Percentiles rank a stretch among this genome's conserved stretches.
phyloP scores from a whole-genome alignment of 1,284 basidiomycete genomes.

The Moesziomyces antarcticus region DNA sequence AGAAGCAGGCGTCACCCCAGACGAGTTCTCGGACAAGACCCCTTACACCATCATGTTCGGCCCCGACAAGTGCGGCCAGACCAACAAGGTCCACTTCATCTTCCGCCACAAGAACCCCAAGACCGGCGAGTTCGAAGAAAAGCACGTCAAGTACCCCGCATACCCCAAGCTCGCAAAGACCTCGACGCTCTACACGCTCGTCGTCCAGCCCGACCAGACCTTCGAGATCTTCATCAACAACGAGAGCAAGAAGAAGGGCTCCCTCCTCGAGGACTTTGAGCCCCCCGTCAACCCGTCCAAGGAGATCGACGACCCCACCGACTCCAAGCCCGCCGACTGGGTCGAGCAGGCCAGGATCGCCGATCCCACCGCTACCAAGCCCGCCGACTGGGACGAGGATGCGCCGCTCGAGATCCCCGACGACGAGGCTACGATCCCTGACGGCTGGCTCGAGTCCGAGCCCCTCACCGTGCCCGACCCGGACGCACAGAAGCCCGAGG shows the following conservation, averaged over 20 bases:
- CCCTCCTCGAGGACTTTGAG: conserved; percentile 90
- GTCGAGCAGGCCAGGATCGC: conserved; percentile 87
- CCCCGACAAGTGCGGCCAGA: conserved; percentile 66
- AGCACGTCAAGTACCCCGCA: conserved; percentile 87
- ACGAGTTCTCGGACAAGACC: conserved; percentile 66
- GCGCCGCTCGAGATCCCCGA: conserved; percentile 75
- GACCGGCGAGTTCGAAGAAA: conserved; percentile 83
- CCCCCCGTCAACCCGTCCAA: conserved; percentile 92
- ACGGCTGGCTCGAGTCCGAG: conserved; percentile 95
- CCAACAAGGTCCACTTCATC: conserved; percentile 68
- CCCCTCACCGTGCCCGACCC: conserved; percentile 86
- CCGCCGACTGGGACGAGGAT: conserved; percentile 66
- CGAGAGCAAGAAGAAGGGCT: conserved; percentile 76
- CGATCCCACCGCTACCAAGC: conserved; percentile 81
- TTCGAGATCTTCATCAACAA: conserved; percentile 94
- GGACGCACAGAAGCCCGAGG: conserved; percentile 94
- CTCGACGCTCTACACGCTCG: conserved; percentile 68
- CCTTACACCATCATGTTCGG: conserved; percentile 68
- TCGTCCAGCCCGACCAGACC: conserved; percentile 92
- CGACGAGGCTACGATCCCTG: conserved; percentile 86
- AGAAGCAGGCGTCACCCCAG: conserved; percentile 63
- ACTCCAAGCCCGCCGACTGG: conserved; percentile 92
- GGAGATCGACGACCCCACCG: conserved; percentile 92
- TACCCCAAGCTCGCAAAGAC: conserved; percentile 73
- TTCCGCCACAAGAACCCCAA: conserved; percentile 67